Conservation (phyloP, 768 basidiomycete species). For the Leucocoprinus birnbaumii region DNA sequence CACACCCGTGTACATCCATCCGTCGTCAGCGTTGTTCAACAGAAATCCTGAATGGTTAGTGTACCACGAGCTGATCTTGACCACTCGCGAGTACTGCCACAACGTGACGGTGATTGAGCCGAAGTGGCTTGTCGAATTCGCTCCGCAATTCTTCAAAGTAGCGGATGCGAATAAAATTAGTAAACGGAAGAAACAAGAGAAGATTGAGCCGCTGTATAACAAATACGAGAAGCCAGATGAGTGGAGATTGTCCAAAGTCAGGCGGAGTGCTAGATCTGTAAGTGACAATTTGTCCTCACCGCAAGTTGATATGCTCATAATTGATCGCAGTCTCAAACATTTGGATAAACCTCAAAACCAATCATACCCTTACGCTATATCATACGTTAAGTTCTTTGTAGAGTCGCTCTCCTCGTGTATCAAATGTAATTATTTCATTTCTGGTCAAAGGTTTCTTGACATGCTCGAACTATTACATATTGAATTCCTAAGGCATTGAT, state of each 20-base stretch:
- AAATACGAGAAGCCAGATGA: conserved; percentile 94
- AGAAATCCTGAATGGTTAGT: conserved; percentile 94
- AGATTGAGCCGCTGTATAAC: conserved; percentile 95
- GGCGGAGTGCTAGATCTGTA: conserved; percentile 84
- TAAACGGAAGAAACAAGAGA: conserved; percentile 93
- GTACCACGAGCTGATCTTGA: conserved; percentile 94
- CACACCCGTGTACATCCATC: conserved; percentile 99
- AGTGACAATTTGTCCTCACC: conserved; percentile 16
- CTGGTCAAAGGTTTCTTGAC: no score
- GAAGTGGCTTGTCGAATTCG: conserved; percentile 97
- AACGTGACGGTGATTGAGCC: conserved; percentile 96
- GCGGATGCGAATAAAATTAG: conserved; percentile 98
- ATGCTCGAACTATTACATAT: no score
- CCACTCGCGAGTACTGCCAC: conserved; percentile 93
- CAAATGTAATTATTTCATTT: no score
- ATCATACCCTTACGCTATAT: conserved; percentile 1
- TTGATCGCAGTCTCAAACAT: conserved; percentile 75
- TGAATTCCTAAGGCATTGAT: no score
- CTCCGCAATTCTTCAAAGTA: conserved; percentile 98
- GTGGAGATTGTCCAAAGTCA: conserved; percentile 92
- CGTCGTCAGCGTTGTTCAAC: conserved; percentile 95
- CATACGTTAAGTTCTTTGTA: background rate
- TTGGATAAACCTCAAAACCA: conserved; percentile 49
- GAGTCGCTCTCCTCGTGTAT: background rate
- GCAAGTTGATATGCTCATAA: conserved; percentile 15